A percentile compares a stretch with the other conserved stretches of the same genome.
Evolutionary conservation across 2,329 filamentous ascomycete genomes (phyloP).

Genomic region (Seiridium cupressi): DNA sequence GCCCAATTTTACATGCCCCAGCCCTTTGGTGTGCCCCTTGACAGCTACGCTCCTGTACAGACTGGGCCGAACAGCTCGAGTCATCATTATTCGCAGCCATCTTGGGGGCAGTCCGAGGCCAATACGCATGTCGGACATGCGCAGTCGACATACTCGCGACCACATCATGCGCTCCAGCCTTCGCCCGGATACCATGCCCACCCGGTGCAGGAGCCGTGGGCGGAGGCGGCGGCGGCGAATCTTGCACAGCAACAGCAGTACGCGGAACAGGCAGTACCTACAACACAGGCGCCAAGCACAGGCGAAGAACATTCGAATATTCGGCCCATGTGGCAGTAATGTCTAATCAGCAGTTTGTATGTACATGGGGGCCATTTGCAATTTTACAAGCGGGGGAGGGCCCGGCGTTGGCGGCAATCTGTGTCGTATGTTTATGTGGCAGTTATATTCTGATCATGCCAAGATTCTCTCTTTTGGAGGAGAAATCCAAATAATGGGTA

Average conservation of each 20-base stretch:
- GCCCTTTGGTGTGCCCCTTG: neutral
- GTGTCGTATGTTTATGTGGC: too few species aligned
- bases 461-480: too few species aligned
- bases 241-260: neutral
- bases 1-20: neutral
- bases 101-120: neutral
- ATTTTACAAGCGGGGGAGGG: too few species aligned
- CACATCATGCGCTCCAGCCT: neutral
- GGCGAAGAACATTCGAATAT: neutral
- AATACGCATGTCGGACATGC: neutral
- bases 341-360: too few species aligned
- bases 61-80: neutral
- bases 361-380: too few species aligned
- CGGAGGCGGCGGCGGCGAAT: constrained; percentile 1
- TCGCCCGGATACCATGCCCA: neutral
- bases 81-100: neutral
- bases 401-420: too few species aligned
- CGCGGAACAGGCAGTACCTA: neutral
- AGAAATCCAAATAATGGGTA: too few species aligned
- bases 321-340: neutral
- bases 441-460: too few species aligned
- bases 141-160: neutral
- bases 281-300: neutral
- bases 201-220: neutral
- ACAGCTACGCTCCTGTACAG: neutral